A percentile compares a stretch with the other conserved stretches of the same genome.
phyloP scores from a whole-genome alignment of 495 filamentous ascomycete species.

The Penicillium ucsense region DNA sequence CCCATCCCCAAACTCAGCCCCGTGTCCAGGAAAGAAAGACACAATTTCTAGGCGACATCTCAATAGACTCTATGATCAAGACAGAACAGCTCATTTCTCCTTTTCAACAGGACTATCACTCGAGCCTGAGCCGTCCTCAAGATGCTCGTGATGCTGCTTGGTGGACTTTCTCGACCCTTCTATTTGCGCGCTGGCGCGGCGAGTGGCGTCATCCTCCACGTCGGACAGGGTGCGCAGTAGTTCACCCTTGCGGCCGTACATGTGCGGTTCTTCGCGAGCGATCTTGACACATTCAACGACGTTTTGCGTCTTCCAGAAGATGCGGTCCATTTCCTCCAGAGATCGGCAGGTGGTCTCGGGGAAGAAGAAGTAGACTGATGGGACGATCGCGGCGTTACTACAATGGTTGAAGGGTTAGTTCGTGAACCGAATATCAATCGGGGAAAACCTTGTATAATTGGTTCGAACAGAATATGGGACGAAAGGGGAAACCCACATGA shows the following conservation, averaged over 20 bases:
- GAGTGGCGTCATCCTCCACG: conserved; percentile 28
- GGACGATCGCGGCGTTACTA: conserved; percentile 60
- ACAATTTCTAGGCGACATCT: no score
- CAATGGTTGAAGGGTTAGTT: no score
- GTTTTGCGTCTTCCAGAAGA: conserved; percentile 55
- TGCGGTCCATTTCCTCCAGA: conserved; percentile 67
- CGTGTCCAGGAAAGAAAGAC: no score
- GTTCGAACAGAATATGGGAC: not conserved
- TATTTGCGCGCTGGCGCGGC: conserved; percentile 21
- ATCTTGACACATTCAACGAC: conserved; percentile 50
- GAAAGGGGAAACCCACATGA: conserved; percentile 27
- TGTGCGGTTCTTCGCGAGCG: conserved; percentile 50
- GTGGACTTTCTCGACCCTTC: conserved; percentile 6
- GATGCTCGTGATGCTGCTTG: conserved; percentile 13
- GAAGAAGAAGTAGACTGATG: conserved; percentile 64
- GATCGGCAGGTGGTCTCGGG: conserved; percentile 65
- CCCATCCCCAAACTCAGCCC: no score
- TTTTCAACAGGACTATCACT: conserved; percentile 4
- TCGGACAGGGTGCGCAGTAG: conserved; percentile 34
- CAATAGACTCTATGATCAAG: no score
- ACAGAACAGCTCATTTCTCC: conserved; percentile 10
- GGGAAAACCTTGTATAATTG: not conserved
- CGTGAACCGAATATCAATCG: no score
- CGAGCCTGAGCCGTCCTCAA: conserved; percentile 19
- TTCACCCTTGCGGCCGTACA: conserved; percentile 65